These are phyloP conservation scores for Trypanosoma avium DNA, from an alignment of 208 protist genomes.

Conservation along the genomic window DNA sequence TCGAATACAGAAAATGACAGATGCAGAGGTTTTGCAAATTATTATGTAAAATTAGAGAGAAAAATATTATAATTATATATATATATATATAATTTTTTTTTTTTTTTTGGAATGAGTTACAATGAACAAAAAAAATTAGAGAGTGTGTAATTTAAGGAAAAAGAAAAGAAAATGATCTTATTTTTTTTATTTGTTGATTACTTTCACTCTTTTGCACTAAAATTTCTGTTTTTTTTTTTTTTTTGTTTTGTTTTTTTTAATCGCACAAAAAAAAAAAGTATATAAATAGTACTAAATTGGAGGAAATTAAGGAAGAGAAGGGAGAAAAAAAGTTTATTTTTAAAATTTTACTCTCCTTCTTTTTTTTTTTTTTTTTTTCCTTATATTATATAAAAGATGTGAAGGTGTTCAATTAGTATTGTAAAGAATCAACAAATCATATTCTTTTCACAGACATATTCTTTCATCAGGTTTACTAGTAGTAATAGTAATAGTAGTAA, in stretches of 20 bases:
- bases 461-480: too few species aligned
- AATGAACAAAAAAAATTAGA: too few species aligned
- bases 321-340: conserved; percentile 1
- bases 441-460: too few species aligned
- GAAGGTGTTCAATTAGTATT: conserved; percentile 1
- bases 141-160: neutral
- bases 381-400: conserved; percentile 7
- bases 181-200: conserved; percentile 14
- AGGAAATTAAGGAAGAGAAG: too few species aligned
- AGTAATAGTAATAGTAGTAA: neutral
- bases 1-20: conserved; percentile 54
- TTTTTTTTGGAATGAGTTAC: conserved; percentile 9
- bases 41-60: conserved; percentile 36
- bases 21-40: conserved; percentile 36
- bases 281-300: too few species aligned
- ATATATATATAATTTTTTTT: conserved; percentile 7
- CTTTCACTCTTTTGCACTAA: conserved; percentile 12
- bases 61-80: too few species aligned
- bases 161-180: too few species aligned
- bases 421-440: too few species aligned
- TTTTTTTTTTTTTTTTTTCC: neutral
- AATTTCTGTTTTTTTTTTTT: conserved; percentile 16
- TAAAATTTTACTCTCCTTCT: neutral
- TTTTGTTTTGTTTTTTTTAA: neutral
- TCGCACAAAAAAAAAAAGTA: too few species aligned